Evolutionary conservation across 352 stramenopile species (phyloP).

Genomic region (Plasmopara muralis): DNA sequence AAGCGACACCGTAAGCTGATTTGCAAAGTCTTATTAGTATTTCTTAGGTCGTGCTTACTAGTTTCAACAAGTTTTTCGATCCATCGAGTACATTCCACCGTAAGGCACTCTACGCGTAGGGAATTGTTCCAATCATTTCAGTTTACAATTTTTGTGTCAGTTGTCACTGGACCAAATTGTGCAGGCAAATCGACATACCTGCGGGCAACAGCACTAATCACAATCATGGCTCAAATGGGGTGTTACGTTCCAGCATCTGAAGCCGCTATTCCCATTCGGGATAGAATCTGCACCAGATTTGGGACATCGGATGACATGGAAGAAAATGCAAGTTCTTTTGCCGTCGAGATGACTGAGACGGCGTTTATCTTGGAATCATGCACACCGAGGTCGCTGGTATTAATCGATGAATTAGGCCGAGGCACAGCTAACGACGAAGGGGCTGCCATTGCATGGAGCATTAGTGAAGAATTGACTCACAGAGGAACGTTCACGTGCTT

Average conservation of each 20-base stretch:
- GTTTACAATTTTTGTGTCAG: conserved; percentile 1
- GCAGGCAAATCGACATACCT: conserved; percentile 90
- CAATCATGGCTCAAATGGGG: conserved; percentile 88
- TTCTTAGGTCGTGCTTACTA: conserved; percentile 1
- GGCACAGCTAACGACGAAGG: conserved; percentile 88
- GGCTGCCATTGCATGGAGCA: conserved; percentile 82
- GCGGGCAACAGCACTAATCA: conserved; percentile 77
- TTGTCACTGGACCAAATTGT: conserved; percentile 89
- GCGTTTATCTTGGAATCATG: conserved; percentile 80
- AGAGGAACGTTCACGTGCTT: conserved; percentile 79
- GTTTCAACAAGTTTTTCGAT: conserved; percentile 50
- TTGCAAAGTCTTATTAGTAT: background rate
- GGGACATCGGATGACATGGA: conserved; percentile 91
- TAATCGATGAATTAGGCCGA: conserved; percentile 89
- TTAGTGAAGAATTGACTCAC: conserved; percentile 76
- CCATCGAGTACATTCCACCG: conserved; percentile 66
- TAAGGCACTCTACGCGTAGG: conserved; percentile 17
- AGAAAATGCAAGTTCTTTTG: conserved; percentile 90
- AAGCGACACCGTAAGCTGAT: conserved; percentile 65
- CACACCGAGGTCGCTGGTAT: conserved; percentile 63
- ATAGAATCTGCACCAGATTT: conserved; percentile 88
- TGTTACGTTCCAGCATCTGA: conserved; percentile 83
- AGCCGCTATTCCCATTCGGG: conserved; percentile 74
- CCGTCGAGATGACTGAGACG: conserved; percentile 88
- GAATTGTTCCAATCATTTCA: too few species aligned